Conservation (phyloP, 108 stramenopile genomes). For the Discostella pseudostelligera region DNA sequence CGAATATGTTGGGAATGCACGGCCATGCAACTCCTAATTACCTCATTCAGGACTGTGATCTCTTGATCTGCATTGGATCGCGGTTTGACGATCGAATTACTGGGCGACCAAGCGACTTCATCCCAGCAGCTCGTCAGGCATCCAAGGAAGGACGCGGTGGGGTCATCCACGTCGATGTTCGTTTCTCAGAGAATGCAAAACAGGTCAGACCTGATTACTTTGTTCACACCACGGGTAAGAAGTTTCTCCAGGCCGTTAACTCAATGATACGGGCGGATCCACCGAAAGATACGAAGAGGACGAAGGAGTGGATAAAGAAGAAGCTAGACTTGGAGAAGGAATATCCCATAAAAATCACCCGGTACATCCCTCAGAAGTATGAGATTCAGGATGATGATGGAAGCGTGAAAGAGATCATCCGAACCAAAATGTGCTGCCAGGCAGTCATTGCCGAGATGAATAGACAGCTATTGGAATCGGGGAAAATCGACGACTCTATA, state of each 20-base stretch:
- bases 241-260: conserved; percentile 77
- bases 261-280: conserved; percentile 39
- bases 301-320: conserved; percentile 66
- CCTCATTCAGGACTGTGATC: conserved; percentile 87
- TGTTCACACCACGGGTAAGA: conserved; percentile 82
- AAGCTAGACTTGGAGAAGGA: conserved; percentile 66
- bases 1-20: conserved; percentile 93
- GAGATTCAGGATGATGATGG: conserved; percentile 54
- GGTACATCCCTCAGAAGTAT: conserved; percentile 54
- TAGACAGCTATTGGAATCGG: conserved; percentile 70
- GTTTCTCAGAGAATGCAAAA: conserved; percentile 73
- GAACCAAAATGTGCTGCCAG: conserved; percentile 77
- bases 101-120: conserved; percentile 73
- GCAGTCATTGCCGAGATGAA: conserved; percentile 74
- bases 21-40: conserved; percentile 90
- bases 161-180: conserved; percentile 87
- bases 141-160: conserved; percentile 83
- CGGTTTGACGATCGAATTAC: conserved; percentile 93
- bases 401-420: conserved; percentile 27
- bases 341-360: conserved; percentile 76
- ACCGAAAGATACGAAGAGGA: conserved; percentile 42
- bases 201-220: conserved; percentile 84
- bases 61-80: conserved; percentile 84
- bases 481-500: conserved; percentile 72
- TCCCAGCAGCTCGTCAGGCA: conserved; percentile 81